Base-by-base conservation (phyloP, 495 filamentous ascomycete genomes). In the Aspergillus diversus region DNA sequence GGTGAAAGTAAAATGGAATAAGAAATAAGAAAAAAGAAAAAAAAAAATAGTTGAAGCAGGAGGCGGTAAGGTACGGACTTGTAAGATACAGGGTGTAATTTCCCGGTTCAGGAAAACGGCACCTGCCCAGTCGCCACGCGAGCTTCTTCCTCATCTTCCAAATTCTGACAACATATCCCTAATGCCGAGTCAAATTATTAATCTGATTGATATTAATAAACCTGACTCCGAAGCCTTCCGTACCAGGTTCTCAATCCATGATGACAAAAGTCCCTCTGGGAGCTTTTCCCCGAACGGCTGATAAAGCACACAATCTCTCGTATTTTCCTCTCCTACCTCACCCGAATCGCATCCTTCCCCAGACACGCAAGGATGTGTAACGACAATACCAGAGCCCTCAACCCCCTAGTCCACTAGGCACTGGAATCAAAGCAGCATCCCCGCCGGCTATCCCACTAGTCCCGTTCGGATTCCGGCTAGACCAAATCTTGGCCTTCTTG, bases 401-500 rank as follows among this genome's bases (percentile, higher is more conserved):
- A 50, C 47, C 47, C 27, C 47, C 47, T 50, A 27, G 21, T 27
- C 16, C 11, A 15, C 15, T 17, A 0, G 7, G 17, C 46, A n/a
- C 16, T 43, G n/a, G n/a, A 12, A 8, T 12, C 11, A 11, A 12
- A 43, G 39, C n/a, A n/a, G n/a, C 39, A 9, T 43, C 39, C 39
- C 39, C 39, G 21, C 37, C 13, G 37, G 37, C 37, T 13, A 57
- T 15, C 55, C 55, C 34, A 39, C 55, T 57, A 57, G 55, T 43
- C 55, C n/a, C 55, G 35, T 49, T 57, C 57, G 57, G 56, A 47
- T 42, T 60, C 47, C 33, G 33, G 49, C 50, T 59, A 31, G 55
- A 32, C 16, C 55, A 50, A 46, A 55, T 58, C 64, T 66, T 66
- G 64, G 64, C 57, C 33, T 31, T 7, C 64, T 66, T 66, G 64